A percentile compares a stretch with the other conserved stretches of the same genome.
phyloP scores from a whole-genome alignment of 192 early-diverging fungal species.

The Globomyces pollinis-pini region DNA sequence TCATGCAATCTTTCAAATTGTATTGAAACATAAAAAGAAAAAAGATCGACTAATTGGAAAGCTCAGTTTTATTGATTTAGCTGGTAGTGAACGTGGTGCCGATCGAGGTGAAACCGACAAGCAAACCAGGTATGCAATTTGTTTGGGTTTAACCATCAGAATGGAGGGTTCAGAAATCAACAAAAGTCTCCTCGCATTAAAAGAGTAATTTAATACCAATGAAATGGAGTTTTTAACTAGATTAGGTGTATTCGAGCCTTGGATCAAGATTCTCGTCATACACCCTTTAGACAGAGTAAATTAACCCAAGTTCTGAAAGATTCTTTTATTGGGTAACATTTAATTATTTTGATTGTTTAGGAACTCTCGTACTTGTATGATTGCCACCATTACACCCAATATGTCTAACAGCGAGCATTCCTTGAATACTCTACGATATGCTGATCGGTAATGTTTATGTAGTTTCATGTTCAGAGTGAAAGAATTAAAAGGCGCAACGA shows the following conservation, averaged over 20 bases:
- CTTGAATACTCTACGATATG: conserved; percentile 93
- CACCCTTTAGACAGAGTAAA: conserved; percentile 96
- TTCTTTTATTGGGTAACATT: conserved; percentile 78
- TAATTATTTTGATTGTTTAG: conserved; percentile 24
- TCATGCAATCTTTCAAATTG: conserved; percentile 93
- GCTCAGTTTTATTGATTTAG: conserved; percentile 96
- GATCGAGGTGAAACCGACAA: conserved; percentile 90
- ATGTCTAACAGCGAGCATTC: conserved; percentile 93
- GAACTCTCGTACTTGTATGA: conserved; percentile 97
- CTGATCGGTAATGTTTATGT: conserved; percentile 72
- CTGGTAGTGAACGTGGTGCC: conserved; percentile 95
- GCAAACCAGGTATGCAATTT: conserved; percentile 85
- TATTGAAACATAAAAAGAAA: conserved; percentile 64
- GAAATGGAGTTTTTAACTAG: no score
- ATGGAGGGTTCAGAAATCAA: conserved; percentile 99
- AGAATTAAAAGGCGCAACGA: conserved; percentile 40
- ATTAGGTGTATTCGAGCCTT: conserved; percentile 97
- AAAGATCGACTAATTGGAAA: conserved; percentile 70
- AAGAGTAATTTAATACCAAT: no score
- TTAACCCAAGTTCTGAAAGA: conserved; percentile 95
- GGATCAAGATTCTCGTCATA: conserved; percentile 91
- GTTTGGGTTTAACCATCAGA: conserved; percentile 28
- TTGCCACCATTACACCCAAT: conserved; percentile 95
- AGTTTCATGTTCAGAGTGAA: conserved; percentile 38
- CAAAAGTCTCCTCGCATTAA: conserved; percentile 93